phyloP scores from a whole-genome alignment of 2,329 filamentous ascomycete genomes.

The Pseudopithomyces chartarum region DNA sequence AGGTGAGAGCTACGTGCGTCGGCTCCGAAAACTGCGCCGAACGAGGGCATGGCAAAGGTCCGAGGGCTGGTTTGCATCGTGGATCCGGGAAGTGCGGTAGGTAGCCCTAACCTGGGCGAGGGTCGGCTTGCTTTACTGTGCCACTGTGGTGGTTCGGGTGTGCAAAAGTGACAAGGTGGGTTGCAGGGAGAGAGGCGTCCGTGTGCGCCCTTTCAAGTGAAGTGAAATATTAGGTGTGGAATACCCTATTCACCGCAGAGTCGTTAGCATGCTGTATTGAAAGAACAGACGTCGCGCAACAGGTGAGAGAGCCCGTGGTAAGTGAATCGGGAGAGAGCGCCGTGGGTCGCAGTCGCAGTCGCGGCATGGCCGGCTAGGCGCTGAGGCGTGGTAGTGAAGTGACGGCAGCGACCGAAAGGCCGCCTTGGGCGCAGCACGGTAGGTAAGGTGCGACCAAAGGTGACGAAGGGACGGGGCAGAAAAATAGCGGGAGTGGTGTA shows the following conservation, averaged over 20 bases:
- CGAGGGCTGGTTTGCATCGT: slow-evolving; percentile 47
- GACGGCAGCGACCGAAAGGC: slow-evolving; percentile 13
- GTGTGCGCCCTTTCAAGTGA: slow-evolving; percentile 34
- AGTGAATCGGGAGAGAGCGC: neutral
- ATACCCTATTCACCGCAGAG: slow-evolving; percentile 41
- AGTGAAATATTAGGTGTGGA: slow-evolving; percentile 42
- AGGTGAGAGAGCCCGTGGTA: neutral
- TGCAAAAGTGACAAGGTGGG: slow-evolving; percentile 7
- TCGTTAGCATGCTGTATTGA: slow-evolving; percentile 37
- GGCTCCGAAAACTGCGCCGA: slow-evolving; percentile 76
- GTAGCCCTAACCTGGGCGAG: slow-evolving; percentile 24
- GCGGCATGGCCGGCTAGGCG: slow-evolving; percentile 9
- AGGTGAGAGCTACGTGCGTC: slow-evolving; percentile 54
- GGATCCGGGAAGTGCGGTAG: slow-evolving; percentile 20
- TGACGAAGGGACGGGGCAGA: slow-evolving; percentile 4
- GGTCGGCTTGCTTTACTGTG: slow-evolving; percentile 19
- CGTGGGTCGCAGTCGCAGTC: slow-evolving; percentile 5
- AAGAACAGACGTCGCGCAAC: slow-evolving; percentile 26
- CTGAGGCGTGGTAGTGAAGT: slow-evolving; percentile 14
- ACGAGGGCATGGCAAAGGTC: slow-evolving; percentile 65
- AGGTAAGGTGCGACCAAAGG: neutral
- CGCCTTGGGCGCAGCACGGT: slow-evolving; percentile 4
- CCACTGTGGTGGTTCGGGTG: slow-evolving; percentile 18
- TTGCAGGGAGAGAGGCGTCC: slow-evolving; percentile 22
- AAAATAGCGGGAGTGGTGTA: neutral